Evolutionary conservation across 106 monocot genomes (phyloP).

Genomic region (Alisma plantagoaquatica): DNA sequence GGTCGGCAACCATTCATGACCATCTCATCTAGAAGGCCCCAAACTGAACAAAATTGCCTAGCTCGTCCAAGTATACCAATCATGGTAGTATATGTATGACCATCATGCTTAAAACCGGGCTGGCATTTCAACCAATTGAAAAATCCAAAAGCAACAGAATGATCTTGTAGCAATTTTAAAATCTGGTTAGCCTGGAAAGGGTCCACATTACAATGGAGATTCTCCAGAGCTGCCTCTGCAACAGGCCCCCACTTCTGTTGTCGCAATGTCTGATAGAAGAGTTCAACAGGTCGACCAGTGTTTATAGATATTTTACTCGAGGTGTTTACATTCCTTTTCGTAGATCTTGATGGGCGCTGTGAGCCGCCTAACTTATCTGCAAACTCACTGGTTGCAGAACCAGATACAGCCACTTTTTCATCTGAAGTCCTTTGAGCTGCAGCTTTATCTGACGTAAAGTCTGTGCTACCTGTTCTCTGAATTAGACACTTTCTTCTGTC

Average conservation of each 20-base stretch:
- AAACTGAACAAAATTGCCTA: slow-evolving; percentile 46
- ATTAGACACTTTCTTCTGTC: no score
- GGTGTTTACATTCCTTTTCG: slow-evolving; percentile 9
- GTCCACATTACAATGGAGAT: slow-evolving; percentile 49
- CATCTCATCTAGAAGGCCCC: slow-evolving; percentile 68
- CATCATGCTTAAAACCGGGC: slow-evolving; percentile 69
- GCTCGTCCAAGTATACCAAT: slow-evolving; percentile 82
- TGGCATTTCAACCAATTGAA: slow-evolving; percentile 77
- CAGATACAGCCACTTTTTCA: background rate
- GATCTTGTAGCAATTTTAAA: slow-evolving; percentile 54
- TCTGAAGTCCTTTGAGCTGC: slow-evolving; percentile 11
- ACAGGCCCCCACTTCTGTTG: slow-evolving; percentile 60
- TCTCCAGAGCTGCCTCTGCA: slow-evolving; percentile 35
- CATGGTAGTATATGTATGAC: slow-evolving; percentile 84
- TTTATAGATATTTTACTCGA: slow-evolving; percentile 15
- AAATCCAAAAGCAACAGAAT: slow-evolving; percentile 62
- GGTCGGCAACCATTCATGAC: no score
- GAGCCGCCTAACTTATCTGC: slow-evolving; percentile 28
- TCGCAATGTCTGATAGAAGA: slow-evolving; percentile 48
- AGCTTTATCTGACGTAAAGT: slow-evolving; percentile 9
- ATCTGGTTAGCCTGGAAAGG: slow-evolving; percentile 83
- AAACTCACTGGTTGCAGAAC: slow-evolving; percentile 2
- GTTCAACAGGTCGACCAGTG: slow-evolving; percentile 27
- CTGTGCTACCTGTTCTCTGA: background rate
- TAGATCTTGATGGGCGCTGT: slow-evolving; percentile 17